These are phyloP conservation scores for Syncephalis plumigaleata DNA, from an alignment of 371 early-diverging fungal species.

Conservation along the genomic window DNA sequence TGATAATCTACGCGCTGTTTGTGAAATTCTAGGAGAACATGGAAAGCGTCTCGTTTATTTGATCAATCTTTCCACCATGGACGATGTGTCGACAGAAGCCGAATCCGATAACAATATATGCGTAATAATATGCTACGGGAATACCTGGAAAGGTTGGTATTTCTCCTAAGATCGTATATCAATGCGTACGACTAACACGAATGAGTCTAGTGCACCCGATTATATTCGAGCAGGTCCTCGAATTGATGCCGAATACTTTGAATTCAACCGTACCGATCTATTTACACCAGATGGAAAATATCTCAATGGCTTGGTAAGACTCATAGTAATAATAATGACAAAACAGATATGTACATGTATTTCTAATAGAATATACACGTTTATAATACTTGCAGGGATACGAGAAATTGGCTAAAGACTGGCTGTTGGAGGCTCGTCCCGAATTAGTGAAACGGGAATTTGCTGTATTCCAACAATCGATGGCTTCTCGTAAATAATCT, in stretches of 20 bases:
- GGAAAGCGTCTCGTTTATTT: too few relatives aligned
- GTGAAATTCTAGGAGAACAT: too few relatives aligned
- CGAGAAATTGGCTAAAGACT: slow-evolving; percentile 14
- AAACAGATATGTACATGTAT: too few relatives aligned
- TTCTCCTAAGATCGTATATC: neutral
- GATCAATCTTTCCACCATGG: too few relatives aligned
- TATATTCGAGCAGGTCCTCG: neutral
- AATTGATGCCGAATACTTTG: neutral
- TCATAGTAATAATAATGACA: too few relatives aligned
- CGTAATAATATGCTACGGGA: neutral
- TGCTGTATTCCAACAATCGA: neutral
- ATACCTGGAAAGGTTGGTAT: neutral
- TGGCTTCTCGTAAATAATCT: neutral
- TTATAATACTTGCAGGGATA: slow-evolving; percentile 15
- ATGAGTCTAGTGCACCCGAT: neutral
- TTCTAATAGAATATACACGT: too few relatives aligned
- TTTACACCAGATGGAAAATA: neutral
- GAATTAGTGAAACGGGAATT: slow-evolving; percentile 5
- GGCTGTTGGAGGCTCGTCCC: slow-evolving; percentile 19
- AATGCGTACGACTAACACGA: neutral
- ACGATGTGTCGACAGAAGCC: too few relatives aligned
- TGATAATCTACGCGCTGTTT: too few relatives aligned
- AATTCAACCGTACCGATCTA: neutral
- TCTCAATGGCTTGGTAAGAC: neutral
- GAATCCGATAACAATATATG: neutral